Base-by-base conservation (phyloP, 306 rosid genomes). In the Astragalus glycyphyllos region DNA sequence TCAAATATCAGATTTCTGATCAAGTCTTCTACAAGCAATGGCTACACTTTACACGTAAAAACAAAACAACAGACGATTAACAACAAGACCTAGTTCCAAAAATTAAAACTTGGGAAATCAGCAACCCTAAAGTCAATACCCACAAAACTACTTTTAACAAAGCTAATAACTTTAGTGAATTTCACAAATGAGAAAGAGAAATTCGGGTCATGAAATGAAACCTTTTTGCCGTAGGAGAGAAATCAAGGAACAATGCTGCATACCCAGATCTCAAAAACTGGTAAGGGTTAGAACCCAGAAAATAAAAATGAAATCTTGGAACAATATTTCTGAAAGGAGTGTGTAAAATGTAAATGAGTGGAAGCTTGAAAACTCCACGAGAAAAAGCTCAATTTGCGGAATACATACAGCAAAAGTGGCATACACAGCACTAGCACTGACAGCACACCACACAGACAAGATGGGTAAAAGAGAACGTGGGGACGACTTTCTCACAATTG, bases 401-500 rank as follows among this genome's bases (percentile, higher is more conserved):
- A 78, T 55, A 88, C 64, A 79, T 55, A 88, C 68, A 79, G 84
- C 15, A 45, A 60, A 26, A 81, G 87, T 42, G 49, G 72, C 54
- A 44, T 26, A 35, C 29, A 40, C 11, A 57, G 17, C 48, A 50
- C 41, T 7, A 26, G 23, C 11, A 15, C 26, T 49, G 56, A 23
- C 51, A 59, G 70, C 71, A 44, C 45, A 76, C 70, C 81, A 67
- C 62, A 61, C 77, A 76, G 56, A 54, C 77, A 76, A 83, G 59
- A 23, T 42, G 53, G 77, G 79, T 80, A 46, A 59, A 55, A 5
- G 31, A 53, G 74, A 88, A 90, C 92, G 98, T 85, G 96, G 87
- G 75, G 80, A 83, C 98, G 76, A 92, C 96, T 86, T 68, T 78
- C 51, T 78, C 51, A 57, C 65, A 68, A 35, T 12, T 20, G 23